Evolutionary conservation across 2,329 filamentous ascomycete genomes (phyloP).

Genomic region (Pseudocercospora musae): DNA sequence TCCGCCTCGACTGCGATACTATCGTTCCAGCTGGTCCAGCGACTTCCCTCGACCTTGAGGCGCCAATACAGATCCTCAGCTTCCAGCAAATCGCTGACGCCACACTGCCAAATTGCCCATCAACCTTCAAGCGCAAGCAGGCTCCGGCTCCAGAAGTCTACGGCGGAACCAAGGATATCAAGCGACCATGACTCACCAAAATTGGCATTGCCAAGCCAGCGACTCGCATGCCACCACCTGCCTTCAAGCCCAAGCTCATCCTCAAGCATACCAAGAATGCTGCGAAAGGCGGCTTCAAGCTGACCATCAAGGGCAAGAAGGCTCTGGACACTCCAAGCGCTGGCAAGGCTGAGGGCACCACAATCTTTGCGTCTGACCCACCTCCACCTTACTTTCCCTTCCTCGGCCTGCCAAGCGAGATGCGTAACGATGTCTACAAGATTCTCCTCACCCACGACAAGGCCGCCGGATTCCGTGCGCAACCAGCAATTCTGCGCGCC

Average conservation of each 20-base stretch:
- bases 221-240: neutral
- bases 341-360: neutral
- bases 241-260: neutral
- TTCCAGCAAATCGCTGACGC: neutral
- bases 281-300: neutral
- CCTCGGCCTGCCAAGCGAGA: constrained; percentile 15
- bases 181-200: neutral
- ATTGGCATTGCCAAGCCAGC: no score
- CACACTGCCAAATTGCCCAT: neutral
- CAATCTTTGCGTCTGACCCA: neutral
- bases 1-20: neutral
- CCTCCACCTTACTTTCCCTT: constrained; percentile 8
- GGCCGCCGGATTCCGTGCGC: neutral
- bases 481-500: neutral
- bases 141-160: neutral
- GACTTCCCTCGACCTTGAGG: neutral
- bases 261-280: neutral
- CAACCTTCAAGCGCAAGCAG: neutral
- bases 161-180: neutral
- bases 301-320: neutral
- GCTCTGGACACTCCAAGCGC: neutral
- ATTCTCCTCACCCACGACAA: constrained; percentile 1
- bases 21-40: neutral
- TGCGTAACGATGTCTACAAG: constrained; percentile 20
- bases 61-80: neutral